phyloP scores from a whole-genome alignment of 352 stramenopile species.

The Phytophthora hybrid region DNA sequence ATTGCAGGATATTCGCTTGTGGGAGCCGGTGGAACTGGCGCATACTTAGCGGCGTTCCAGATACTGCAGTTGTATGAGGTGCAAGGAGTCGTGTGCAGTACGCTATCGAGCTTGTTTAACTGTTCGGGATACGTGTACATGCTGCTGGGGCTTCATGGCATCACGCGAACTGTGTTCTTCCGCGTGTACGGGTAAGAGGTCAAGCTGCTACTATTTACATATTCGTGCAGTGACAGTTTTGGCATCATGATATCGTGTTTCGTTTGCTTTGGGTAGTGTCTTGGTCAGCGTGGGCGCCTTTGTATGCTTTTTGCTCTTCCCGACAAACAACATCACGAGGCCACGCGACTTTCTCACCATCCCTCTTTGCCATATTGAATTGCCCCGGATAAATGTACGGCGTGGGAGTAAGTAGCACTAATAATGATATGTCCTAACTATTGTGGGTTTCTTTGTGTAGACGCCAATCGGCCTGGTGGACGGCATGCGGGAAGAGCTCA shows the following conservation, averaged over 20 bases:
- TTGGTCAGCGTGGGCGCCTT: slow-evolving; percentile 55
- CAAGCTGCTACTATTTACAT: not conserved
- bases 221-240: not conserved
- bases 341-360: slow-evolving; percentile 55
- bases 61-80: slow-evolving; percentile 81
- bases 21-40: slow-evolving; percentile 73
- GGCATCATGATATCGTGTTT: not conserved
- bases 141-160: slow-evolving; percentile 59
- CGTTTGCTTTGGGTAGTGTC: slow-evolving; percentile 38
- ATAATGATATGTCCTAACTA: not conserved
- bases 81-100: slow-evolving; percentile 82
- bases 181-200: slow-evolving; percentile 59
- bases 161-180: slow-evolving; percentile 68
- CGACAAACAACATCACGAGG: slow-evolving; percentile 72
- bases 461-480: slow-evolving; percentile 65
- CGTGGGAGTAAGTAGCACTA: not conserved
- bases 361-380: slow-evolving; percentile 62
- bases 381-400: slow-evolving; percentile 62
- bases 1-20: slow-evolving; percentile 77
- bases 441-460: slow-evolving; percentile 32
- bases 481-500: slow-evolving; percentile 65
- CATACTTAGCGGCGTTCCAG: slow-evolving; percentile 84
- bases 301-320: slow-evolving; percentile 73
- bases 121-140: slow-evolving; percentile 90
- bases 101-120: slow-evolving; percentile 87